These are phyloP conservation scores for Boletellus emodensis DNA, from an alignment of 768 basidiomycete species.

Conservation along the genomic window DNA sequence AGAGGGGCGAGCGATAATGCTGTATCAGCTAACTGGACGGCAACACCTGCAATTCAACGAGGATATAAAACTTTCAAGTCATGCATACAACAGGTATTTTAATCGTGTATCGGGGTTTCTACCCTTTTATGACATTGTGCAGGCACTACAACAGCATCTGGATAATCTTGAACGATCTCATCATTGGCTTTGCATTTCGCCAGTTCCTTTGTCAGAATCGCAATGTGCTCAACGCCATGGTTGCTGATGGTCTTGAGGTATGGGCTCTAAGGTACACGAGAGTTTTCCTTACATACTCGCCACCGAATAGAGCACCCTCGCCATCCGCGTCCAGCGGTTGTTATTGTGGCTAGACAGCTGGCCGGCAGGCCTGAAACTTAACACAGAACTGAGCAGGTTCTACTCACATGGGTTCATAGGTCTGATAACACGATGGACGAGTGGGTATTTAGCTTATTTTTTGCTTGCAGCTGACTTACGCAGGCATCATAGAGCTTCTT, in stretches of 20 bases:
- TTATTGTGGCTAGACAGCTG: conserved; percentile 89
- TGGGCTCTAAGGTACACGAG: not conserved
- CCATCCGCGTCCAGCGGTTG: conserved; percentile 41
- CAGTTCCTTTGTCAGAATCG: conserved; percentile 67
- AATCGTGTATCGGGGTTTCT: not conserved
- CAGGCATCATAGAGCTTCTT: conserved; percentile 15
- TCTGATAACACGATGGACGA: conserved; percentile 64
- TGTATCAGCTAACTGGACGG: conserved; percentile 38
- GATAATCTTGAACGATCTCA: conserved; percentile 87
- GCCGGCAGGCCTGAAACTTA: conserved; percentile 95
- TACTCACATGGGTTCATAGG: conserved; percentile 70
- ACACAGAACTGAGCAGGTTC: conserved; percentile 87
- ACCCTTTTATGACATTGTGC: not conserved
- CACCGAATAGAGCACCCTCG: conserved; percentile 18
- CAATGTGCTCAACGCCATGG: conserved; percentile 39
- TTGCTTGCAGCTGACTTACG: conserved; percentile 7
- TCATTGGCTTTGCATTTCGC: conserved; percentile 73
- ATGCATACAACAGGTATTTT: conserved; percentile 64
- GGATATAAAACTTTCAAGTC: conserved; percentile 38
- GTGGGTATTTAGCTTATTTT: conserved; percentile 42
- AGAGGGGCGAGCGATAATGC: conserved; percentile 49
- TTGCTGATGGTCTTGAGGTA: conserved; percentile 42
- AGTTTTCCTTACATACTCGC: not conserved
- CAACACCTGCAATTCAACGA: conserved; percentile 35
- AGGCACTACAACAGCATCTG: conserved; percentile 93